Conservation (phyloP, 768 basidiomycete species). For the Cystofilobasidium macerans region DNA sequence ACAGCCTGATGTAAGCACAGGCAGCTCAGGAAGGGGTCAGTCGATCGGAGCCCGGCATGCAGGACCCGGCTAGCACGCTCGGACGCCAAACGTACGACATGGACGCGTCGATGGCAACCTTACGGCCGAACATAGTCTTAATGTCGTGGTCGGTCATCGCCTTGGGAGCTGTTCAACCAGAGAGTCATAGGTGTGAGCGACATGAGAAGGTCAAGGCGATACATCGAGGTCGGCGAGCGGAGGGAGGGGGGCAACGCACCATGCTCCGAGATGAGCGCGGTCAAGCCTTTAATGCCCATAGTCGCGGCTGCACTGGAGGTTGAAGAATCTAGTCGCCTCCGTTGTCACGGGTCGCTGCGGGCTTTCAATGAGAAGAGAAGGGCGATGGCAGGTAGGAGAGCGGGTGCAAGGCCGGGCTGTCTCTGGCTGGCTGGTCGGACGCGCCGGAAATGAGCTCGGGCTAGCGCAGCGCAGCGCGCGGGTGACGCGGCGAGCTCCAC, state of each 20-base stretch:
- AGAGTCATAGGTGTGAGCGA: neutral
- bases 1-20: conserved; percentile 44
- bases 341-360: no score
- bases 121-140: conserved; percentile 92
- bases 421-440: neutral
- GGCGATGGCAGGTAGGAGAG: neutral
- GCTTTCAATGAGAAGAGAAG: neutral
- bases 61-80: no score
- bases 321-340: no score
- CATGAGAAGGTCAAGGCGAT: neutral
- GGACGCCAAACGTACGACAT: conserved; percentile 36
- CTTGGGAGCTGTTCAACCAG: conserved; percentile 48
- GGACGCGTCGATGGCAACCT: conserved; percentile 90
- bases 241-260: conserved; percentile 32
- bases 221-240: neutral
- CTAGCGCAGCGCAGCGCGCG: no score
- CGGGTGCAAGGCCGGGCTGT: neutral
- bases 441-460: neutral
- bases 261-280: conserved; percentile 74
- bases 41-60: conserved; percentile 44
- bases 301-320: no score
- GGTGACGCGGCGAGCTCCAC: no score
- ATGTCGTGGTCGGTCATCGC: conserved; percentile 63
- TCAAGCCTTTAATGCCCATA: conserved; percentile 47
- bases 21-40: neutral